Conservation (phyloP, 2,329 filamentous ascomycete species). For the Huntiella moniliformis region DNA sequence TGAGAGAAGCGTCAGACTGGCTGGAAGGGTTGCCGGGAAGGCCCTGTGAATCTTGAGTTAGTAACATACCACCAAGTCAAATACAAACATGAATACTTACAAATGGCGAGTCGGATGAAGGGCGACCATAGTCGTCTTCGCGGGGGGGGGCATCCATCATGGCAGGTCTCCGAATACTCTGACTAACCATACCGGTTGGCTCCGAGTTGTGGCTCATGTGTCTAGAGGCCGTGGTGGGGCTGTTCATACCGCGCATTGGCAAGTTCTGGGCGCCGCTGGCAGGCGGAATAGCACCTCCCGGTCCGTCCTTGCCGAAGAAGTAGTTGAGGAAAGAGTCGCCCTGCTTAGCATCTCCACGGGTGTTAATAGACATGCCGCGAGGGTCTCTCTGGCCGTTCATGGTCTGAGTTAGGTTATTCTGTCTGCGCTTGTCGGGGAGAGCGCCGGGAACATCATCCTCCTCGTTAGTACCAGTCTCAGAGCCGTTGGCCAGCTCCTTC, state of each 20-base stretch:
- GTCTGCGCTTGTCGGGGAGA: slow-evolving; percentile 8
- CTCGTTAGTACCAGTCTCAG: slow-evolving; percentile 20
- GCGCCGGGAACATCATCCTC: slow-evolving; percentile 18
- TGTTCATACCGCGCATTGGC: slow-evolving; percentile 10
- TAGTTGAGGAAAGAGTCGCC: slow-evolving; percentile 91
- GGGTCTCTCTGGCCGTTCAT: slow-evolving; percentile 7
- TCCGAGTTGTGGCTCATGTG: slow-evolving; percentile 67
- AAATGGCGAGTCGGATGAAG: slow-evolving; percentile 30
- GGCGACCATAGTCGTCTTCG: slow-evolving; percentile 24
- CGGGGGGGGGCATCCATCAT: slow-evolving; percentile 25
- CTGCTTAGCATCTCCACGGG: slow-evolving; percentile 36
- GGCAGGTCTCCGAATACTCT: slow-evolving; percentile 59
- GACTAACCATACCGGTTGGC: slow-evolving; percentile 48
- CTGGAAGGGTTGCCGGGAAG: slow-evolving; percentile 3
- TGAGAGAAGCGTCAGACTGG: slow-evolving; percentile 56
- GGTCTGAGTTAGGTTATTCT: background rate
- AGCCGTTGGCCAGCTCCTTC: slow-evolving; percentile 70
- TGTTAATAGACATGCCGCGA: slow-evolving; percentile 57
- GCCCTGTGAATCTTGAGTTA: slow-evolving; percentile 5
- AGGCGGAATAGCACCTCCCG: slow-evolving; percentile 19
- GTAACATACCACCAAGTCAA: background rate
- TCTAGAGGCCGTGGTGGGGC: slow-evolving; percentile 20
- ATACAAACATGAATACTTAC: slow-evolving; percentile 27
- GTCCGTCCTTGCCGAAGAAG: slow-evolving; percentile 90
- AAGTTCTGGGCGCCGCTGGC: slow-evolving; percentile 14